A percentile compares a stretch with the other conserved stretches of the same genome.
These are phyloP conservation scores for Chaetomium globosum DNA, from an alignment of 2,329 filamentous ascomycete genomes.

Conservation along the genomic window DNA sequence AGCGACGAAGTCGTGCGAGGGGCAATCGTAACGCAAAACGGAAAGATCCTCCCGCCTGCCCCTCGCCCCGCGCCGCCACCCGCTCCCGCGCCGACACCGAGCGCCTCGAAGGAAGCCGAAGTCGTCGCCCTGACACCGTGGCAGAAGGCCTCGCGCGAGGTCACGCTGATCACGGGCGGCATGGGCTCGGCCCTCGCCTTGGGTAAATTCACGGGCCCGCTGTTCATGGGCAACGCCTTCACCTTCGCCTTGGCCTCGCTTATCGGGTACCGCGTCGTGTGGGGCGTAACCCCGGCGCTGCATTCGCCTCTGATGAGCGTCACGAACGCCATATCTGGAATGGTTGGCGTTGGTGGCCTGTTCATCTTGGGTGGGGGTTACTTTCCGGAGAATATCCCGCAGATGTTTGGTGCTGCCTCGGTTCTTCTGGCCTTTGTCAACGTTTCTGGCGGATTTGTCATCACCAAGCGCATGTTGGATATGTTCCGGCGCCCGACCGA, in stretches of 20 bases:
- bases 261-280: conserved; percentile 85
- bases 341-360: conserved; percentile 86
- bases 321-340: conserved; percentile 87
- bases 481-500: conserved; percentile 89
- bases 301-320: conserved; percentile 92
- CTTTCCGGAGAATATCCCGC: conserved; percentile 75
- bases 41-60: conserved; percentile 73
- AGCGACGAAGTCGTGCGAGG: conserved; percentile 84
- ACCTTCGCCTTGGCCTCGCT: conserved; percentile 82
- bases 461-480: conserved; percentile 91
- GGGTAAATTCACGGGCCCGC: conserved; percentile 76
- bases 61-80: conserved; percentile 68
- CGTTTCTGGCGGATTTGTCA: conserved; percentile 84
- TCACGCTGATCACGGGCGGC: conserved; percentile 71
- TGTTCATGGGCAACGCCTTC: conserved; percentile 88
- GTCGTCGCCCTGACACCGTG: conserved; percentile 74
- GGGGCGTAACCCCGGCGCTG: conserved; percentile 80
- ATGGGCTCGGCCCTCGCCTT: conserved; percentile 76
- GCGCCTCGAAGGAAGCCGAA: conserved; percentile 59
- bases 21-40: conserved; percentile 78
- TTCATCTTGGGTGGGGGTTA: conserved; percentile 87
- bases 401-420: conserved; percentile 74
- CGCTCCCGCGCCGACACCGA: conserved; percentile 54
- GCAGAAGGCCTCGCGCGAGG: conserved; percentile 77
- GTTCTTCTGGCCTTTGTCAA: conserved; percentile 87